Evolutionary conservation across 1,139 yeast genomes (phyloP).

Genomic region (Geotrichum reessii): DNA sequence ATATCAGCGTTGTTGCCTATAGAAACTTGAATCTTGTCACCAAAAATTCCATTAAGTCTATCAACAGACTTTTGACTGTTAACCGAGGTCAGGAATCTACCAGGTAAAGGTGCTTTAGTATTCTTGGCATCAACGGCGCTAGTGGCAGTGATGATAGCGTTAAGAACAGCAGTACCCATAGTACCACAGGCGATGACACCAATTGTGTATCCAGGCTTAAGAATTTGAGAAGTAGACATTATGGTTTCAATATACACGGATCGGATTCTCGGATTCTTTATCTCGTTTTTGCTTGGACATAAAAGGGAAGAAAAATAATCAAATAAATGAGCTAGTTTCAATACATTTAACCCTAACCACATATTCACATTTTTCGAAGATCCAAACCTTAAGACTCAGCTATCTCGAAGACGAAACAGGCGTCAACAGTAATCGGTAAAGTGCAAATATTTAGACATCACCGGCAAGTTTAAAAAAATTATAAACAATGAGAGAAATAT

Average conservation of each 20-base stretch:
- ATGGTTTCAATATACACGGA: background rate
- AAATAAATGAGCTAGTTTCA: too few species aligned
- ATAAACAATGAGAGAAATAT: too few species aligned
- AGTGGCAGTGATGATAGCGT: constrained; percentile 60
- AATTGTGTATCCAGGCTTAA: constrained; percentile 50
- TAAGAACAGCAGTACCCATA: constrained; percentile 92
- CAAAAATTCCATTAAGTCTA: constrained; percentile 44
- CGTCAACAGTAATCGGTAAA: too few species aligned
- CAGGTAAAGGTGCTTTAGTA: constrained; percentile 42
- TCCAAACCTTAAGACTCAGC: too few species aligned
- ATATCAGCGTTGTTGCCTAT: constrained; percentile 54
- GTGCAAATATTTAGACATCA: too few species aligned
- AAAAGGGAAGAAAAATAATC: background rate
- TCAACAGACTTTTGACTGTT: constrained; percentile 49
- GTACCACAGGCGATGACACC: constrained; percentile 90
- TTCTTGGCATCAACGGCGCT: constrained; percentile 28
- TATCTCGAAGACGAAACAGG: too few species aligned
- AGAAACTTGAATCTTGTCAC: constrained; percentile 49
- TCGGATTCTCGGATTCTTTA: too few species aligned
- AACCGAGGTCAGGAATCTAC: constrained; percentile 70
- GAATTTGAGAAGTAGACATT: constrained; percentile 14
- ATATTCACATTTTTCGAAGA: too few species aligned
- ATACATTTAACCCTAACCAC: too few species aligned
- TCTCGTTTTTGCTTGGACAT: too few species aligned
- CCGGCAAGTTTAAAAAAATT: too few species aligned